Evolutionary conservation across 108 stramenopile genomes (phyloP), one percentile per base, ranked within the genome.

Genomic region (Pseudonitzschia delicatissima): DNA sequence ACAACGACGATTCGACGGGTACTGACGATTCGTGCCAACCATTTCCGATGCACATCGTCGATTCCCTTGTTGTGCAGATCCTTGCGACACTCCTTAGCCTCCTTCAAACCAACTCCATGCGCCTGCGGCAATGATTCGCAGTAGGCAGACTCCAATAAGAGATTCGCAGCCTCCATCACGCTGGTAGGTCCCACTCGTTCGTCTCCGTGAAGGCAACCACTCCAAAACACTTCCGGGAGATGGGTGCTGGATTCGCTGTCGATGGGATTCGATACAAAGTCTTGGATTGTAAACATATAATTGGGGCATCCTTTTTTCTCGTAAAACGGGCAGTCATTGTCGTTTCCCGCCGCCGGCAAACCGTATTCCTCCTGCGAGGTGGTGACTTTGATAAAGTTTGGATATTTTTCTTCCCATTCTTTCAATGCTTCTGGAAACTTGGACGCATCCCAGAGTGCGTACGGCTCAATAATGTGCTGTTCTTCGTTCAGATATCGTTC

Each of bases 101-200:
- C n/a, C 9, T 57, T 29, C 20, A 69, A 7, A 49, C 77, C 67
- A 1, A 17, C 8, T 1, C 58, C 55, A 45, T 5, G 34, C 21
- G 28, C 11, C 8, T 51, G 48, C 12, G 89, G 91, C 52, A 83
- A 35, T n/a, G 78, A 80, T 55, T 86, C 88, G 70, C 96, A 97
- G 29, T 71, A 57, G 7, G 95, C 90, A 4, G 88, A 82, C 50
- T 76, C 69, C 23, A 95, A 51, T 26, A 87, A 45, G n/a, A 87
- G 44, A 3, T 47, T 26, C 8, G 77, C 53, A 0, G 77, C 83
- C 42, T 84, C 69, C 72, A 87, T 77, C 27, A 78, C 79, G 4
- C 82, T 62, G 13, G 87, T 82, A 3, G 87, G 87, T 44, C 98
- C 98, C 12, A 99, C 96, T n/a, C 90, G 88, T 84, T 99, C 98